These are phyloP conservation scores for Volvox reticuliferus DNA, from an alignment of 139 green algal species.

Conservation along the genomic window DNA sequence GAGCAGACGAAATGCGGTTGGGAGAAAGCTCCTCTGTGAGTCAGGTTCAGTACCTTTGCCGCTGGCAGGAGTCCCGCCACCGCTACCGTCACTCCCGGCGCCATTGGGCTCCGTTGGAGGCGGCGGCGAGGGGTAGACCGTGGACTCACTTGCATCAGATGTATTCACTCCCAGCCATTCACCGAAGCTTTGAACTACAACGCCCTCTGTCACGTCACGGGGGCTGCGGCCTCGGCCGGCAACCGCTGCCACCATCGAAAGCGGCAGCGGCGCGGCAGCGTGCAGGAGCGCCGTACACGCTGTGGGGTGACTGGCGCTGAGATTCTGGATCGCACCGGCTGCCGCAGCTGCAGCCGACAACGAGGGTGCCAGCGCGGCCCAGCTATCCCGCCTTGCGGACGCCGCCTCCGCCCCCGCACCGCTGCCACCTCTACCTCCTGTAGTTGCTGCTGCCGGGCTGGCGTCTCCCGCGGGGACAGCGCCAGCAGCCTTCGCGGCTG, in stretches of 20 bases:
- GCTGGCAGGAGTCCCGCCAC: not conserved
- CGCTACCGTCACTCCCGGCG: not conserved
- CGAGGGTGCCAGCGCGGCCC: conserved; percentile 19
- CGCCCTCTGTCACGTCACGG: not conserved
- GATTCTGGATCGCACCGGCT: conserved; percentile 34
- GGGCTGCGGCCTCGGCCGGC: not conserved
- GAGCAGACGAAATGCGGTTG: conserved; percentile 5
- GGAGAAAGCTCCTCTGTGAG: not conserved
- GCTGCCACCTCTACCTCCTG: not conserved
- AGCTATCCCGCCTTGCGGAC: not conserved
- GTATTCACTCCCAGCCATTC: not conserved
- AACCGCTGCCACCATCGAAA: not conserved
- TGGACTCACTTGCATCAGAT: not conserved
- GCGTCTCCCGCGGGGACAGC: not conserved
- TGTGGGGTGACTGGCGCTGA: not conserved
- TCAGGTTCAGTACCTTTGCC: not conserved
- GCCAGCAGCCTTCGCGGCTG: not conserved
- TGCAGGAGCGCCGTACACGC: conserved; percentile 20
- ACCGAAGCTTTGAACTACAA: conserved; percentile 5
- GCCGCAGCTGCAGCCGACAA: conserved; percentile 33
- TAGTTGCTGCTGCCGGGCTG: too few relatives aligned
- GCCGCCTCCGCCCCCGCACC: not conserved
- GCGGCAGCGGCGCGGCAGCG: not conserved
- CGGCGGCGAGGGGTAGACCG: not conserved
- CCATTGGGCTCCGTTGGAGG: not conserved